Base-by-base conservation (phyloP, 1,139 yeast species). In the Yamadazyma buinensis region DNA sequence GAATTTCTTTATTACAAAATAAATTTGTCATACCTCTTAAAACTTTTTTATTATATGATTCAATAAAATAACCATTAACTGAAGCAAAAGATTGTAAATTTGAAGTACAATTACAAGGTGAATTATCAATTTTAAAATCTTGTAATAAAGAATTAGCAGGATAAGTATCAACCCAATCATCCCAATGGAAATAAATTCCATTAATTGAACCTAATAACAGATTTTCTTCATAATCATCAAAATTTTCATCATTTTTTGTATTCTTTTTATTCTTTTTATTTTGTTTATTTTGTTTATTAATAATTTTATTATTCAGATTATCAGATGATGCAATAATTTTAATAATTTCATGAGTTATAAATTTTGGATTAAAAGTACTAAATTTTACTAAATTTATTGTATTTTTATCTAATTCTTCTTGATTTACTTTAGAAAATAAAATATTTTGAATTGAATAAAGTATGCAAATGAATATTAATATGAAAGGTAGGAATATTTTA, bases 141-240 rank as follows among this genome's bases (percentile, higher is more conserved):
- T 43, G 42, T 18, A 65, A 42, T 5, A 56, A 37, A 10, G 43
- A 24, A 30, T 59, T 42, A 2, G 52, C 68, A 3, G 59, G 55
- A 18, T 49, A 41, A 31, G 61, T 43, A 41, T 64, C 72, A 11
- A 62, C 55, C 66, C 69, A 65, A 44, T 66, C 71, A 39, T 65
- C 72, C 72, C 72, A 66, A 45, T 66, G 72, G 48, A 65, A 65
- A 36, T 39, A 45, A 11, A 63, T 45, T 6, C 64, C 67, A 6
- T 43, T 14, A 13, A 13, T 11, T 6, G 13, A n/a, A 23, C 25
- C 25, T 6, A 23, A 13, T 3, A 13, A 4, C 11, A 35, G 33
- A 14, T 38, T 32, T 22, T 15, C 5, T 4, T 22, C 15, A 17
- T 5, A 13, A 11, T 20, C 12, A 13, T 21, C 22, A 10, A 7